Evolutionary conservation across 2,329 filamentous ascomycete genomes (phyloP).

Genomic region (Aureobasidium subglaciale): DNA sequence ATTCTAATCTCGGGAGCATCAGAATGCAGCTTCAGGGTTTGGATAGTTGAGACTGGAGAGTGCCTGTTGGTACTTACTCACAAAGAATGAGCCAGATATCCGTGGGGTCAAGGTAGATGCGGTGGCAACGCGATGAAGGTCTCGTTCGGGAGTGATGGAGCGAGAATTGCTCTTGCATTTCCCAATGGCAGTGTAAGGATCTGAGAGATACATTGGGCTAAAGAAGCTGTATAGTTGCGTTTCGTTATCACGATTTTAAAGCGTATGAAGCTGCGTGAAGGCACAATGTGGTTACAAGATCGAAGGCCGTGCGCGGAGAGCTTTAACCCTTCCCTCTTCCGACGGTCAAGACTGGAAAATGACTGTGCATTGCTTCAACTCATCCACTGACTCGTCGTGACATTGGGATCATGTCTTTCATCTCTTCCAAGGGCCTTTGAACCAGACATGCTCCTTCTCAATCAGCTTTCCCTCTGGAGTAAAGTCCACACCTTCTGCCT

Average conservation of each 20-base stretch:
- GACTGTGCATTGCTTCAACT: too few species aligned
- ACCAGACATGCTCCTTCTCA: background rate
- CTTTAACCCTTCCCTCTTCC: too few species aligned
- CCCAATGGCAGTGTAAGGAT: background rate
- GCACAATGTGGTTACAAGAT: too few species aligned
- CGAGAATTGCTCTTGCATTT: background rate
- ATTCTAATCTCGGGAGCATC: background rate
- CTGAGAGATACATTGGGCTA: background rate
- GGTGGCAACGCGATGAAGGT: background rate
- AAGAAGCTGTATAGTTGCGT: too few species aligned
- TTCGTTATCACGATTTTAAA: too few species aligned
- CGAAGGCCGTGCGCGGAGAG: too few species aligned
- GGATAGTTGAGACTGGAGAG: background rate
- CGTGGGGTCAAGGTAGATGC: background rate
- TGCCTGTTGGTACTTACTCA: background rate
- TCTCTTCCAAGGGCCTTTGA: background rate
- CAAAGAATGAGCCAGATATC: background rate
- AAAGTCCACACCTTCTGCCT: background rate
- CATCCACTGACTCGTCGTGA: too few species aligned
- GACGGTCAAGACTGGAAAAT: too few species aligned
- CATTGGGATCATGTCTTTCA: too few species aligned
- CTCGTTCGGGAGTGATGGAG: background rate
- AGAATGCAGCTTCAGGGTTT: background rate
- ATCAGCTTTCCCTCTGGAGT: background rate
- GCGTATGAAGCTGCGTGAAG: too few species aligned